Conservation (phyloP, 176 grass and related monocot species). For the Saccharum officinarum region DNA sequence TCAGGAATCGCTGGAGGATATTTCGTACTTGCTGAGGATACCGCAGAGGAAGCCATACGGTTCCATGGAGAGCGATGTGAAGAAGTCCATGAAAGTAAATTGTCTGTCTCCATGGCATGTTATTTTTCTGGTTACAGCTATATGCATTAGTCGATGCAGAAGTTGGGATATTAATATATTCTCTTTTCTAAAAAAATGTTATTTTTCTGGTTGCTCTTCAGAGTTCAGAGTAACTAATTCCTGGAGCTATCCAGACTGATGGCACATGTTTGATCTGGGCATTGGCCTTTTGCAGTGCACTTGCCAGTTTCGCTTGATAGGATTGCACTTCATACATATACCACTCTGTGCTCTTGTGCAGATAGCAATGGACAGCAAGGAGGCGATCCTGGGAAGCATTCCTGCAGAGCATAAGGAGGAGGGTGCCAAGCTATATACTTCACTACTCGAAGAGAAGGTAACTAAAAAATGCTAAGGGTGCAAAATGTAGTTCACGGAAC, state of each 20-base stretch:
- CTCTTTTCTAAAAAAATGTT: no score
- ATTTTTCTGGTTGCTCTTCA: neutral
- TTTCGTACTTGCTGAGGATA: constrained; percentile 91
- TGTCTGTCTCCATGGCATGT: neutral
- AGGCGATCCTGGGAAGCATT: constrained; percentile 70
- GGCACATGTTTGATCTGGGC: neutral
- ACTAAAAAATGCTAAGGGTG: neutral
- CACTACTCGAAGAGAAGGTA: constrained; percentile 85
- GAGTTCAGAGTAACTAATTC: neutral
- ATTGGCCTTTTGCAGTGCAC: neutral
- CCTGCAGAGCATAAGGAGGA: constrained; percentile 67
- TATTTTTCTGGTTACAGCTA: no score
- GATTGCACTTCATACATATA: constrained; percentile 13
- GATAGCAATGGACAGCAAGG: constrained; percentile 82
- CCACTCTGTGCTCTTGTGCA: constrained; percentile 35
- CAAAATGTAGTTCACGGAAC: neutral
- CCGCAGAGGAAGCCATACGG: constrained; percentile 93
- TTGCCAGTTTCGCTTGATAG: constrained; percentile 6
- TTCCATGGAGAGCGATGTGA: constrained; percentile 84
- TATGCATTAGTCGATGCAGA: no score
- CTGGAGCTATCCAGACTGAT: neutral
- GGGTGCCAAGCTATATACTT: constrained; percentile 66
- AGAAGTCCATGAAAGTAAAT: constrained; percentile 83
- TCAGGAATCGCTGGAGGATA: constrained; percentile 91
- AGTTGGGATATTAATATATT: no score